Percentiles rank a stretch among this genome's conserved stretches.
phyloP scores from a whole-genome alignment of 495 filamentous ascomycete species.

The Trypethelium eluteriae region DNA sequence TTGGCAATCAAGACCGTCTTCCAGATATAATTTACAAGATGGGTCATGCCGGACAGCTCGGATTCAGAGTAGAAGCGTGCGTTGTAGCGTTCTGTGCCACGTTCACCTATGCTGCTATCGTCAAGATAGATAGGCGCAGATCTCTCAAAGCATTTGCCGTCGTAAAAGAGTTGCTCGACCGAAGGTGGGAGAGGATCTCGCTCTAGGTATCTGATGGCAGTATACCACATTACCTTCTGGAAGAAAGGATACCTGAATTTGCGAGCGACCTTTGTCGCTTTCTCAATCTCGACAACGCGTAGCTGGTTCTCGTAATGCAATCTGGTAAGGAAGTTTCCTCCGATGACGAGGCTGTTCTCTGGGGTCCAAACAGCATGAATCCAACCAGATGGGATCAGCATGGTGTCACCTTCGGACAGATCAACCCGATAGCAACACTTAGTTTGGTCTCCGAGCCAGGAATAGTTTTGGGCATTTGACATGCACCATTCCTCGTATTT shows the following conservation, averaged over 20 bases:
- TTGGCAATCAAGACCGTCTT: conserved; percentile 61
- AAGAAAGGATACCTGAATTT: conserved; percentile 69
- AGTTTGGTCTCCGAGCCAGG: conserved; percentile 58
- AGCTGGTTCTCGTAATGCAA: conserved; percentile 68
- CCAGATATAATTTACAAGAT: conserved; percentile 57
- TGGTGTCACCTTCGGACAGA: conserved; percentile 64
- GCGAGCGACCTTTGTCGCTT: conserved; percentile 59
- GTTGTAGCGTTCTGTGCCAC: conserved; percentile 47
- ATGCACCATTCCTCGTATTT: conserved; percentile 74
- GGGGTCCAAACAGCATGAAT: conserved; percentile 78
- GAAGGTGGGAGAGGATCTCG: conserved; percentile 56
- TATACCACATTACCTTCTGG: conserved; percentile 69
- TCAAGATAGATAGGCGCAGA: conserved; percentile 52
- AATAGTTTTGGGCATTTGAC: conserved; percentile 62
- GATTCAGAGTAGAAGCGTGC: conserved; percentile 59
- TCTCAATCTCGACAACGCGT: conserved; percentile 62
- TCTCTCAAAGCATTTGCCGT: conserved; percentile 50
- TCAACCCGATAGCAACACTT: conserved; percentile 70
- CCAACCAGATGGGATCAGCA: conserved; percentile 74
- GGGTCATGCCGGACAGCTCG: conserved; percentile 60
- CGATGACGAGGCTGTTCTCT: conserved; percentile 66
- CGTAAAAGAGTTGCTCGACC: conserved; percentile 50
- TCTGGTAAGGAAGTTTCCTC: conserved; percentile 67
- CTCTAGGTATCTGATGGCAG: conserved; percentile 57
- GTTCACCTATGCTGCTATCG: conserved; percentile 43